Evolutionary conservation across 75 land plant genomes (phyloP).

Genomic region (Pinus taeda): DNA sequence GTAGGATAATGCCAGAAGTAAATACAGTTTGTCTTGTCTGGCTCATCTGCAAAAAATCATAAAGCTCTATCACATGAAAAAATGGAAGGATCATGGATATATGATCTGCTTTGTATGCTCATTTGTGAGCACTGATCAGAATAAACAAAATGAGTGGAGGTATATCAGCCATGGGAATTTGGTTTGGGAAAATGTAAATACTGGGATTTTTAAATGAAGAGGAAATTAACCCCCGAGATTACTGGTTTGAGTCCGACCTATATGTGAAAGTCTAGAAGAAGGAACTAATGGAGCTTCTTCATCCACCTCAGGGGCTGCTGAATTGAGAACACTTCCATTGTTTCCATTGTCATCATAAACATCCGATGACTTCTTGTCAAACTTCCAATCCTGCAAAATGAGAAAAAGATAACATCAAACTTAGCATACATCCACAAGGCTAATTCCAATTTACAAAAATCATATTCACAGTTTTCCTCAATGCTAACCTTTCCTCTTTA

Average conservation of each 20-base stretch:
- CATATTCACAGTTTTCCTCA: neutral
- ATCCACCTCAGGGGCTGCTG: conserved; percentile 24
- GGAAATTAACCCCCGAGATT: neutral
- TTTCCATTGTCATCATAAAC: conserved; percentile 21
- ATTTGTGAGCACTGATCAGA: conserved; percentile 9
- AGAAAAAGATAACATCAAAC: neutral
- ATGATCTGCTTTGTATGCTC: conserved; percentile 3
- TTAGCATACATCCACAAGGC: too few relatives aligned
- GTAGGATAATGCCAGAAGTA: conserved; percentile 1
- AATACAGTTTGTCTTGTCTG: conserved; percentile 7
- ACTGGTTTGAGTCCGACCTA: conserved; percentile 10
- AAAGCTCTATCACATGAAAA: conserved; percentile 5
- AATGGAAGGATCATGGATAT: neutral
- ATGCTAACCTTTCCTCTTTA: neutral
- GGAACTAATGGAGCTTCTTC: conserved; percentile 65
- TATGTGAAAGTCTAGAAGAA: conserved; percentile 39
- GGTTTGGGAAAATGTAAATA: neutral
- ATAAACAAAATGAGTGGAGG: conserved; percentile 5
- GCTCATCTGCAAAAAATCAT: conserved; percentile 2
- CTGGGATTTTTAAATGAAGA: neutral
- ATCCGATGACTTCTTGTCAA: conserved; percentile 70
- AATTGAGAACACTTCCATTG: conserved; percentile 21
- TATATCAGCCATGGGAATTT: neutral
- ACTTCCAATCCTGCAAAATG: conserved; percentile 53
- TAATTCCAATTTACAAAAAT: too few relatives aligned